phyloP scores from a whole-genome alignment of 23 red algal genomes.

The Gracilaria caudata region DNA sequence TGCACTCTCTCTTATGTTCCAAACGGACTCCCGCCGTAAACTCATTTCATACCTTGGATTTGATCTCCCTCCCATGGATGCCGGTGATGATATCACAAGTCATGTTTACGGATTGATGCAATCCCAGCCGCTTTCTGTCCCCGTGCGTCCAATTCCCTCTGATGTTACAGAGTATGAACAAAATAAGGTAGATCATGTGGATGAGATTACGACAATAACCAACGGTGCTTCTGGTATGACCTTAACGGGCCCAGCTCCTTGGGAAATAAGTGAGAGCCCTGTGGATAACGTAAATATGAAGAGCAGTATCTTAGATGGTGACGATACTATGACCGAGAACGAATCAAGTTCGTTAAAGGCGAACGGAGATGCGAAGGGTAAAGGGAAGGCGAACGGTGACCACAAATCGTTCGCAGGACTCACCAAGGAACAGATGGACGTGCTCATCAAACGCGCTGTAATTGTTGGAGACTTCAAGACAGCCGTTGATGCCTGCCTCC shows the following conservation, averaged over 20 bases:
- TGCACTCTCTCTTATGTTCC: slow-evolving; percentile 46
- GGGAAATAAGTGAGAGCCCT: slow-evolving; percentile 67
- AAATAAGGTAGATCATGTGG: slow-evolving; percentile 21
- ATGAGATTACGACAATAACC: slow-evolving; percentile 5
- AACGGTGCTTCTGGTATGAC: slow-evolving; percentile 40
- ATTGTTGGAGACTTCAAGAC: slow-evolving; percentile 77
- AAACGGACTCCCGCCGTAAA: slow-evolving; percentile 50
- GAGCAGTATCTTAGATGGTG: slow-evolving; percentile 67
- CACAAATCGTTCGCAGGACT: slow-evolving; percentile 14
- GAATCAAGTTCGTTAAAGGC: background rate
- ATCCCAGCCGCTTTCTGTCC: slow-evolving; percentile 45
- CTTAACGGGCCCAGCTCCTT: slow-evolving; percentile 78
- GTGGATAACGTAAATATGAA: slow-evolving; percentile 38
- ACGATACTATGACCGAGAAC: slow-evolving; percentile 27
- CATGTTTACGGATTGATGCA: slow-evolving; percentile 52
- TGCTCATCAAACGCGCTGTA: slow-evolving; percentile 52
- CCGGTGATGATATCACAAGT: slow-evolving; percentile 63
- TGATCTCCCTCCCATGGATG: slow-evolving; percentile 53
- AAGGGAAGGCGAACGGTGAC: slow-evolving; percentile 37
- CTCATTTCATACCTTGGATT: slow-evolving; percentile 62
- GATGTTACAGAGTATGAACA: slow-evolving; percentile 12
- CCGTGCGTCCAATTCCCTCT: slow-evolving; percentile 33
- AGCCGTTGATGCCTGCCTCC: slow-evolving; percentile 74
- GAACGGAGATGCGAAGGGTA: slow-evolving; percentile 34
- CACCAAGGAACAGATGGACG: slow-evolving; percentile 55